These are phyloP conservation scores for Eucalyptus erythrocorys DNA, from an alignment of 345 rosid genomes.

Conservation along the genomic window DNA sequence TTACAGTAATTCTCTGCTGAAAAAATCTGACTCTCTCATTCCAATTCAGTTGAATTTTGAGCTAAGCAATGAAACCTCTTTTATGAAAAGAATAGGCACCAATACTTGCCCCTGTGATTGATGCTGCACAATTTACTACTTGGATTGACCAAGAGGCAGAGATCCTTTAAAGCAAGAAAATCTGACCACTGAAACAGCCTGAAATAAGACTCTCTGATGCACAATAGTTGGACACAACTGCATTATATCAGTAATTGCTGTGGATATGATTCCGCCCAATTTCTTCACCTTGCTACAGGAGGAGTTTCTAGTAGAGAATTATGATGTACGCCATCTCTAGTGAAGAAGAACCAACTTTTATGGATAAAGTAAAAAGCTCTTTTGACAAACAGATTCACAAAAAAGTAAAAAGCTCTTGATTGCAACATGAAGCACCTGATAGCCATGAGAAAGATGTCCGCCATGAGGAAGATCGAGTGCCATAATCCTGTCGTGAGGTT, in stretches of 20 bases:
- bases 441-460: constrained; percentile 99
- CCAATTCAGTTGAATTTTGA: not conserved
- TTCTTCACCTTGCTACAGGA: not conserved
- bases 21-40: not conserved
- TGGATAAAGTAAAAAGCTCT: not conserved
- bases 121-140: not conserved
- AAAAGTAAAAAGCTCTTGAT: not conserved
- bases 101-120: not conserved
- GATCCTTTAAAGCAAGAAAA: not conserved
- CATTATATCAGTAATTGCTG: not conserved
- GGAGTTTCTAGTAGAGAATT: not conserved
- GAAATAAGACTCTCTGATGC: not conserved
- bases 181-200: not conserved
- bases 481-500: constrained; percentile 98
- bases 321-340: not conserved
- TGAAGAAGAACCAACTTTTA: not conserved
- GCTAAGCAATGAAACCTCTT: not conserved
- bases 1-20: not conserved
- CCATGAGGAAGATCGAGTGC: constrained; percentile 99
- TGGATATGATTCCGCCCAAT: not conserved
- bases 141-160: not conserved
- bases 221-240: not conserved
- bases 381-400: not conserved
- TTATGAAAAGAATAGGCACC: not conserved
- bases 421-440: constrained; percentile 52